These are phyloP conservation scores for Lepidium africanum DNA, from an alignment of 345 rosid genomes.

Conservation along the genomic window DNA sequence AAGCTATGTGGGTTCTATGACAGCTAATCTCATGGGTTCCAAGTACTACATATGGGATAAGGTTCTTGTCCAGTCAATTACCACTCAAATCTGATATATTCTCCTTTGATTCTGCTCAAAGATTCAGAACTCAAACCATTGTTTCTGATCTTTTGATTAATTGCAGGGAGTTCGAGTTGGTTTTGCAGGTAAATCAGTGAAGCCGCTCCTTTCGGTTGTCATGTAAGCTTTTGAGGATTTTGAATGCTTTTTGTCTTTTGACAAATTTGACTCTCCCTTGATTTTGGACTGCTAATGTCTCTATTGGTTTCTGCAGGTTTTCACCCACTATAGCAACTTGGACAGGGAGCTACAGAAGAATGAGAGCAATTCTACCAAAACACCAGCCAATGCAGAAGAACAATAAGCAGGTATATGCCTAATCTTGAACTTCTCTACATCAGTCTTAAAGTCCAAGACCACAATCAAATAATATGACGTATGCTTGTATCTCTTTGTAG, in stretches of 20 bases:
- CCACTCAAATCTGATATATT: background rate
- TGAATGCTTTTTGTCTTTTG: background rate
- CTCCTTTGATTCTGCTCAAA: background rate
- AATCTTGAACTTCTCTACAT: constrained; percentile 1
- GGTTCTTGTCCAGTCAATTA: constrained; percentile 24
- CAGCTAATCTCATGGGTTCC: constrained; percentile 83
- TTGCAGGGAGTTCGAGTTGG: constrained; percentile 42
- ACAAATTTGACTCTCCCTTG: background rate
- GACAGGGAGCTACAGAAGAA: constrained; percentile 74
- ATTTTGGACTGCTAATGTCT: background rate
- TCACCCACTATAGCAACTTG: constrained; percentile 76
- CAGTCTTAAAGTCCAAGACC: background rate
- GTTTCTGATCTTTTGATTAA: constrained; percentile 3
- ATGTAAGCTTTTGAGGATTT: constrained; percentile 38
- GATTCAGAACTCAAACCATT: background rate
- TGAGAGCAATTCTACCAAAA: constrained; percentile 64
- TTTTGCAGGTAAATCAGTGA: constrained; percentile 37
- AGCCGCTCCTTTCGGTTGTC: constrained; percentile 60
- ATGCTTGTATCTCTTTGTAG: constrained; percentile 25
- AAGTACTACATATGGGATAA: constrained; percentile 82
- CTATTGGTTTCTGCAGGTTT: constrained; percentile 40
- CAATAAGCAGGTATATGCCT: constrained; percentile 43
- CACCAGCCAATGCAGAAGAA: constrained; percentile 69
- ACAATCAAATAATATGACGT: background rate
- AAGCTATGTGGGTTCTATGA: constrained; percentile 60